Evolutionary conservation across 176 grass and related monocot genomes (phyloP), one percentile per base, ranked within the genome.

Genomic region (Bromus sterilis): DNA sequence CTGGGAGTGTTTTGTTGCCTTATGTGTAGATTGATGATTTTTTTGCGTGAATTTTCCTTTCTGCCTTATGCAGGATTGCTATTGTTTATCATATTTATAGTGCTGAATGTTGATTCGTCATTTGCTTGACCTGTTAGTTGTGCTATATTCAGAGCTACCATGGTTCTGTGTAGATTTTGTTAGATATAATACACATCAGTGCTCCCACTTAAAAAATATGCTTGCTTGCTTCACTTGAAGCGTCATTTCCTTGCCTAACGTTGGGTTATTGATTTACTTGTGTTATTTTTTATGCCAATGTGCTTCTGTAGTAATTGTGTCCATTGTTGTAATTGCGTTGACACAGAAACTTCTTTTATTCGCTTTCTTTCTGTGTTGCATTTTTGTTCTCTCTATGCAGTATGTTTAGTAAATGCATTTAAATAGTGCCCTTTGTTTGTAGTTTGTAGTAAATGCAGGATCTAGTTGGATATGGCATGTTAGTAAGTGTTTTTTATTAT

Each of bases 391-490:
- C 64, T 83, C 21, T 77, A 36, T 39, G 16, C 63, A 74, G 71
- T 76, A 85, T 24, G 60, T 58, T 18, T 18, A 76, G 41, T 63
- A 33, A 61, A 44, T 74, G 28, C 80, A 14, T 62, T 77, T 65
- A 57, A 57, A 40, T 91, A 51, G 43, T 70, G 53, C 43, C 28
- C 40, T 53, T 31, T 67, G 34, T 61, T 89, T 72, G 20, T 61
- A 9, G 9, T 30, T 71, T 64, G 7, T 44, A 55, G 42, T 65
- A 73, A 42, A 74, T 74, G 21, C 66, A 73, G n/a, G 23, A 79
- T 57, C 30, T 14, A 32, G 16, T 86, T 80, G 35, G 40, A 42
- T 49, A 36, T 77, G 8, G 15, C 67, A 6, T 30, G 34, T 33
- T 55, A 74, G 41, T 21, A 61, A 53, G 34, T 81, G 42, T 33